phyloP scores from a whole-genome alignment of 768 basidiomycete genomes.

The Lentinula raphanica region DNA sequence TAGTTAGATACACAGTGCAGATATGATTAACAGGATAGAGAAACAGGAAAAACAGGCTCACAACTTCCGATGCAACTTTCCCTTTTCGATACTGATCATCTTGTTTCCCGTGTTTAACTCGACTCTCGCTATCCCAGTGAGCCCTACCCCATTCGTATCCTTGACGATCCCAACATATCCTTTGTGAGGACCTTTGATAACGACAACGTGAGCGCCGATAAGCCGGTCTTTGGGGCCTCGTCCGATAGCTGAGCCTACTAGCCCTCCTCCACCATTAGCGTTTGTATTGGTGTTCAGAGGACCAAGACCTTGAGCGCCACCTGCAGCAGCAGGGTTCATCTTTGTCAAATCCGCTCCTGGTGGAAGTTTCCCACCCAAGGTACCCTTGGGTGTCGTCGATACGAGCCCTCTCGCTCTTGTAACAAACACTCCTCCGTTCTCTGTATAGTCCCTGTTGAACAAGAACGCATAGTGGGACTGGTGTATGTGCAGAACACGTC shows the following conservation, averaged over 20 bases:
- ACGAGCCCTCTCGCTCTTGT: slow-evolving; percentile 78
- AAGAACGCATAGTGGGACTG: slow-evolving; percentile 93
- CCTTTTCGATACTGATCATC: slow-evolving; percentile 80
- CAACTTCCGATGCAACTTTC: slow-evolving; percentile 68
- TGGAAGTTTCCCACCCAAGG: slow-evolving; percentile 35
- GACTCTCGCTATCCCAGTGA: slow-evolving; percentile 58
- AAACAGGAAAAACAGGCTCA: slow-evolving; percentile 32
- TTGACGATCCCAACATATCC: slow-evolving; percentile 90
- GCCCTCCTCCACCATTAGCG: slow-evolving; percentile 52
- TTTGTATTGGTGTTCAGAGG: slow-evolving; percentile 31
- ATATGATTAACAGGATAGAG: neutral
- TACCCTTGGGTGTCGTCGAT: slow-evolving; percentile 82
- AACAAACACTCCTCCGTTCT: slow-evolving; percentile 94
- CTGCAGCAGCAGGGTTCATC: slow-evolving; percentile 79
- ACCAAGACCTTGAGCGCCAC: neutral
- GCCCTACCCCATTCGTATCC: slow-evolving; percentile 75
- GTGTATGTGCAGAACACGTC: slow-evolving; percentile 87
- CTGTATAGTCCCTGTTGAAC: slow-evolving; percentile 83
- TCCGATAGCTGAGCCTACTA: slow-evolving; percentile 73
- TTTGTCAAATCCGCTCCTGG: slow-evolving; percentile 75
- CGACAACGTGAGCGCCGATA: slow-evolving; percentile 72
- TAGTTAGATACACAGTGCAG: neutral
- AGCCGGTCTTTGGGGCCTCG: slow-evolving; percentile 79
- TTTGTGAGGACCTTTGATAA: slow-evolving; percentile 86
- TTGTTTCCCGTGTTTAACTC: slow-evolving; percentile 89